Percentiles rank a stretch among this genome's conserved stretches.
Evolutionary conservation across 305 asterid species (phyloP).

Genomic region (Rubia tinctorum): DNA sequence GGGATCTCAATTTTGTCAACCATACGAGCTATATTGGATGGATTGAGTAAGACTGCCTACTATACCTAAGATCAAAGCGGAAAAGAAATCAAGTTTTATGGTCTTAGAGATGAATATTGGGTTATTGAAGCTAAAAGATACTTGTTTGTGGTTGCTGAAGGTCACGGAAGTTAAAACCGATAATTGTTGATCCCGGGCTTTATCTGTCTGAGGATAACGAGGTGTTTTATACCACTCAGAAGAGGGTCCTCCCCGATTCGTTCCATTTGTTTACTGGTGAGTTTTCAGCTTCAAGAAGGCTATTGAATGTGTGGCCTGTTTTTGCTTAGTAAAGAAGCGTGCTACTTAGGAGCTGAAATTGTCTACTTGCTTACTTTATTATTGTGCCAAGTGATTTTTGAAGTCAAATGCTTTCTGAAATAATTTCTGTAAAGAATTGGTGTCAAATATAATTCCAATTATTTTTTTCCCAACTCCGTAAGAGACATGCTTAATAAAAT

Average conservation of each 20-base stretch:
- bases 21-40: conserved; percentile 94
- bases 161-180: conserved; percentile 73
- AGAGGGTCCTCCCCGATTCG: conserved; percentile 78
- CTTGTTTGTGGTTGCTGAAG: conserved; percentile 31
- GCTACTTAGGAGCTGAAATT: background rate
- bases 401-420: background rate
- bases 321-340: background rate
- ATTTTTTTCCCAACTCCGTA: background rate
- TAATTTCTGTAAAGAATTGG: background rate
- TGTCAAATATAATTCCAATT: no score
- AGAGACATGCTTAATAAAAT: background rate
- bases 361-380: background rate
- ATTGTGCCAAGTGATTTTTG: conserved; percentile 4
- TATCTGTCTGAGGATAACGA: conserved; percentile 58
- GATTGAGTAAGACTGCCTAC: conserved; percentile 69
- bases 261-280: conserved; percentile 72
- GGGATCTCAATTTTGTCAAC: conserved; percentile 83
- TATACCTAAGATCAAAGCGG: background rate
- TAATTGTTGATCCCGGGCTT: conserved; percentile 85
- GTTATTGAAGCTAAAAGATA: background rate
- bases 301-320: background rate
- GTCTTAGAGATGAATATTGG: background rate
- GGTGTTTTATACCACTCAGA: conserved; percentile 74
- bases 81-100: background rate
- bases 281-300: background rate